Base-by-base conservation (phyloP, 306 rosid genomes). In the Vigna radiata region DNA sequence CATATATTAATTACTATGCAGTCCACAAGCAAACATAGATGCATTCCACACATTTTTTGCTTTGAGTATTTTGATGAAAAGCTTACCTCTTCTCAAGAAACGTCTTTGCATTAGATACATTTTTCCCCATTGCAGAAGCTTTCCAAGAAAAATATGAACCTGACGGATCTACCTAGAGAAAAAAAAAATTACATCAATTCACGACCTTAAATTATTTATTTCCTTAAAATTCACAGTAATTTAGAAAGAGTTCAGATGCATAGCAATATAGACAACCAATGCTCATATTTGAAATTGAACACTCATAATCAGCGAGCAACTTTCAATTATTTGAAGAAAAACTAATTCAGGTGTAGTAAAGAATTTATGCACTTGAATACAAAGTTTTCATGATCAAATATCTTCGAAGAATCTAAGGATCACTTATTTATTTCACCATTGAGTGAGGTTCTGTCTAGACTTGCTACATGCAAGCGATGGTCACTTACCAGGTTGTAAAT, bases 81-180 rank as follows among this genome's bases (percentile, higher is more conserved):
- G 54, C 60, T 31, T 90, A 92, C 97, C 99, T 95, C 84, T 95
- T 95, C 85, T 95, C 99, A n/a, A 95, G 95, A 80, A 92, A 95
- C n/a, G 97, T 95, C 83, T 95, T 95, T 21, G 97, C 94, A 73
- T 92, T 92, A 41, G 99, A 95, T 77, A 95, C 97, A 86, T 95
- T 95, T 79, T 95, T 95, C 73, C 99, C 99, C 99, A 92, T 92
- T 61, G 97, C 99, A 17, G 97, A 95, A 48, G 99, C 97, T 79
- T 95, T 92, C 97, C 99, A 95, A 19, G 99, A 92, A 83, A 95
- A 95, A 79, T 92, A 95, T 18, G 97, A 92, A 81, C 97, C 99
- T 0, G 97, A 95, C 44, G 97, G 99, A 84, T 95, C 99, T 68
- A 95, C 97, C 99, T 95, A 81, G 48, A 84, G 73, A 27, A 76